phyloP scores from a whole-genome alignment of 108 stramenopile genomes.

The Parmales sp. region DNA sequence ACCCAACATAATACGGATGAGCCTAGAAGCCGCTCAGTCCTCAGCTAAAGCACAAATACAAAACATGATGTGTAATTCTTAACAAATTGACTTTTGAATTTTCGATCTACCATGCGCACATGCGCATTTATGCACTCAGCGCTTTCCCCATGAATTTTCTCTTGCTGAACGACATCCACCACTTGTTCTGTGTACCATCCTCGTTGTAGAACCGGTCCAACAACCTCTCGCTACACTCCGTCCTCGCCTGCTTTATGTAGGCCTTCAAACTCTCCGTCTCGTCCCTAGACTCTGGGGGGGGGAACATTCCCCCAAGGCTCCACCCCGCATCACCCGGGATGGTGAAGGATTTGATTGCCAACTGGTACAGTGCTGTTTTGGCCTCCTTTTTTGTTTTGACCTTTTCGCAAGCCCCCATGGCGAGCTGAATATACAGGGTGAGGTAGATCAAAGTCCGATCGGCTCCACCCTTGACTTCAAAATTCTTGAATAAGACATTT shows the following conservation, averaged over 20 bases:
- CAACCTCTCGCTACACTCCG: constrained; percentile 30
- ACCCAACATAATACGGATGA: too few species aligned
- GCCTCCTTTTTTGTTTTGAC: neutral
- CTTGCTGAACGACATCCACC: constrained; percentile 53
- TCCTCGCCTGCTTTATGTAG: constrained; percentile 54
- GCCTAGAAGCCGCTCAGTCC: too few species aligned
- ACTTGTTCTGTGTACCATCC: constrained; percentile 38
- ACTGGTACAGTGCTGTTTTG: constrained; percentile 1
- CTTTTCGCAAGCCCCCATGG: constrained; percentile 34
- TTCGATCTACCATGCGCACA: too few species aligned
- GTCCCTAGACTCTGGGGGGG: constrained; percentile 16
- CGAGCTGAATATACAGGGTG: constrained; percentile 38
- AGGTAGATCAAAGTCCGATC: constrained; percentile 49
- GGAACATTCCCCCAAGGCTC: constrained; percentile 21
- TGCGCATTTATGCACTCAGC: constrained; percentile 18
- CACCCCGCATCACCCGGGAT: constrained; percentile 22
- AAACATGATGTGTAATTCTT: too few species aligned
- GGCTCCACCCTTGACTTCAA: constrained; percentile 29
- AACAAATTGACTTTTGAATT: too few species aligned
- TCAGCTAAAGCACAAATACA: too few species aligned
- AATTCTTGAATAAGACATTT: constrained; percentile 42
- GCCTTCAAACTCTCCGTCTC: constrained; percentile 32
- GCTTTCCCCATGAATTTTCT: constrained; percentile 55
- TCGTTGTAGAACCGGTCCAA: constrained; percentile 24
- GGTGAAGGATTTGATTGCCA: constrained; percentile 3